Evolutionary conservation across 2,329 filamentous ascomycete species (phyloP), one percentile per base, ranked within the genome.

Genomic region (Cercospora canescens): DNA sequence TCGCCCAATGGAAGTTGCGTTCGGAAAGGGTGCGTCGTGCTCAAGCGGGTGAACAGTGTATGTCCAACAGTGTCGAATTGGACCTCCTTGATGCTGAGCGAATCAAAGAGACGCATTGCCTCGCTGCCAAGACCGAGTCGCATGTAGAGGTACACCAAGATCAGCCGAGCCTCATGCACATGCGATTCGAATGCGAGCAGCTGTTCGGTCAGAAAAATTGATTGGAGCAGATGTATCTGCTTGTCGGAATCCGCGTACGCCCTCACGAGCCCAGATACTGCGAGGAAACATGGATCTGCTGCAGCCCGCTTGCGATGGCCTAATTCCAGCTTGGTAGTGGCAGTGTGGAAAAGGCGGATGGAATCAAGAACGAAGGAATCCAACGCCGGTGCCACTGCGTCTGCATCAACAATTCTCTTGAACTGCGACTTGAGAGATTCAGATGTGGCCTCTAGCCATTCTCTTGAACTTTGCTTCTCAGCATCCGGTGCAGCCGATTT

Each of bases 51-150:
- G 56, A 77, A 73, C 6, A 78, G 69, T 2, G 70, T 71, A 55
- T 79, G 77, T 4, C 73, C 75, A 18, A 78, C 69, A 6, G 77
- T 79, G 52, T 79, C 77, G 61, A 73, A 69, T 41, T 79, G 77
- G 6, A 79, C 72, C 57, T 78, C 76, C 59, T 78, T 78, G n/a
- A 78, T 67, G 37, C 66, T 71, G 11, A 79, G 70, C 7, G 72
- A 74, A 45, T 75, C 72, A 64, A 76, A 78, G 16, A 74, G 55
- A 4, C 64, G 63, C 60, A 76, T 71, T 1, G 77, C 76, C 7
- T 75, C 68, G 18, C 71, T 72, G 16, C 74, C 75, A 8, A 79
- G 71, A 4, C 72, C 73, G 9, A 78, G 72, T 21, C 73, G 70
- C 69, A 75, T 75, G 62, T 77, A 76, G 37, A 78, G 66, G 59